A percentile compares a stretch with the other conserved stretches of the same genome.
Conservation (phyloP, 164 flowering plant species). For the Malania oleifera region DNA sequence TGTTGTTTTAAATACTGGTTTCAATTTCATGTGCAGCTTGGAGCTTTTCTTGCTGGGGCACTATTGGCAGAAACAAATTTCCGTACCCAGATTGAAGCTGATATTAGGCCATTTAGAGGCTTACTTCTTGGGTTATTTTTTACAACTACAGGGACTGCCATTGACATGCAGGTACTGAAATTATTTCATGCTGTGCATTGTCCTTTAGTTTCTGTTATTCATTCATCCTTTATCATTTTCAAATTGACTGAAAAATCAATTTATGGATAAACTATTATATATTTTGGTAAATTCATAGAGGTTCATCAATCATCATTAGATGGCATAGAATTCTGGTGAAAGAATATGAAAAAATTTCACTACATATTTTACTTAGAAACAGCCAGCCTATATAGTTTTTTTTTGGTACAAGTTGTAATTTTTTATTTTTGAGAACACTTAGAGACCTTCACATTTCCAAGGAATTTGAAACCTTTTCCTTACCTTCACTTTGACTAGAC, state of each 20-base stretch:
- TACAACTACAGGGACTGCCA: conserved; percentile 94
- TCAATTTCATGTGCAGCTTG: conserved; percentile 60
- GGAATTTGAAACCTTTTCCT: too few relatives aligned
- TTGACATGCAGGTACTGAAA: conserved; percentile 73
- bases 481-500: too few relatives aligned
- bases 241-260: background rate
- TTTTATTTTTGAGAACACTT: too few relatives aligned
- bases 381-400: too few relatives aligned
- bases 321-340: too few relatives aligned
- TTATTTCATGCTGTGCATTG: conserved; percentile 2
- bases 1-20: conserved; percentile 1
- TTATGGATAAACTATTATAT: too few relatives aligned
- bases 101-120: conserved; percentile 95
- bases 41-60: conserved; percentile 98
- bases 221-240: background rate
- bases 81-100: conserved; percentile 98
- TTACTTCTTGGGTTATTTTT: conserved; percentile 94
- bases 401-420: too few relatives aligned
- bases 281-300: too few relatives aligned
- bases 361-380: too few relatives aligned
- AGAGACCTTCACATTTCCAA: too few relatives aligned
- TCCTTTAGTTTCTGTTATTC: background rate
- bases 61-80: conserved; percentile 95
- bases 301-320: too few relatives aligned
- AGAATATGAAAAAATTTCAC: too few relatives aligned